Base-by-base conservation (phyloP, 306 rosid genomes). In the Inga laurina region DNA sequence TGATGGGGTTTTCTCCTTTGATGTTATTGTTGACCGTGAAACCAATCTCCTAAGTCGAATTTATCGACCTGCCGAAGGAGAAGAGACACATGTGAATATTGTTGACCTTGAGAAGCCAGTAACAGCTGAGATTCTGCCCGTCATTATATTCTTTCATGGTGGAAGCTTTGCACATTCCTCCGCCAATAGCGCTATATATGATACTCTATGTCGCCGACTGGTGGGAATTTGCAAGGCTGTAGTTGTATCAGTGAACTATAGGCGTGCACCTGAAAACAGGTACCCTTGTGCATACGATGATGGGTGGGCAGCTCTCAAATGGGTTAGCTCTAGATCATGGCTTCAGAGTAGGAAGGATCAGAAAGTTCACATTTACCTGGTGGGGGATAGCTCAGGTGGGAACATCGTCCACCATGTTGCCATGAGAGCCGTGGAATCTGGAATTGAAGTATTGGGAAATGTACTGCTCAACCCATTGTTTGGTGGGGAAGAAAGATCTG, bases 91-190 rank as follows among this genome's bases (percentile, higher is more conserved):
- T 7, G 76, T 82, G n/a, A 91, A 22, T 78, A 43, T 94, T 66
- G 66, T 83, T 85, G 97, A 92, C 72, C 97, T 91, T 72, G 91
- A 91, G 88, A 92, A 87, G 91, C 94, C 97, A 3, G 87, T 88
- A 49, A 86, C 75, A 41, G 65, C 88, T 41, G 97, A 90, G 85
- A 83, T 94, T 85, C 69, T 86, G 10, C 98, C 98, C 82, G 95
- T 97, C 8, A 86, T 97, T 18, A 68, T 97, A 37, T 97, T 97
- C 88, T 97, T 97, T 81, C 99, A 97, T 9, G 99, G 99, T 79
- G 99, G 99, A 86, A 96, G 99, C 86, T 96, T 96, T 85, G 97
- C 97, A 0, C 99, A 94, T 79, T 96, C 98, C 61, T 96, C 99
- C 19, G 91, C 97, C 4, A 92, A 96, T 68, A 96, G 98, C 81